Evolutionary conservation across 805 yeast genomes (phyloP), one percentile per base, ranked within the genome.

Genomic region (Kurtzmaniella cleridarum): DNA sequence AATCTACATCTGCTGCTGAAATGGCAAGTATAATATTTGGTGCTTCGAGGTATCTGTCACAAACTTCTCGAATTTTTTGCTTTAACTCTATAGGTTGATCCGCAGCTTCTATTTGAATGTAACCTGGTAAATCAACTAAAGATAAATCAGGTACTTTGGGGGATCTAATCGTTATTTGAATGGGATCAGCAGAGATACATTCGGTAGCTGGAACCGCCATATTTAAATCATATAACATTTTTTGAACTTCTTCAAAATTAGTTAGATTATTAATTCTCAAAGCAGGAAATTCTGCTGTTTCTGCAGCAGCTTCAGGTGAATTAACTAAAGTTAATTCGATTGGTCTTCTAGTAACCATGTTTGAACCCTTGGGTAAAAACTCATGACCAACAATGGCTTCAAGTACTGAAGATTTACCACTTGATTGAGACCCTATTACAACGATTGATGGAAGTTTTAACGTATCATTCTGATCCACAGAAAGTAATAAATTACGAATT

Each of bases 331-430:
- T 95, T 47, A 93, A 71, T 64, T 93, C 99, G 34, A 93, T 91
- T 1, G 99, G 99, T 51, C 98, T 76, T 59, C 98, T 78, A 0
- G 99, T 93, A 27, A 95, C 98, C 98, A 93, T 95, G 57, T 95
- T 93, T 31, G 87, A 78, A 26, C 99, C 99, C 60, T 93, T 93
- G 27, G 99, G 99, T 41, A 93, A 66, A 50, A 93, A 93, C 57
- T 93, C 97, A 50, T 86, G 95, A n/a, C 99, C 99, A 4, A 93
- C 99, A 41, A 93, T 85, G 5, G 96, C 78, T 59, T 93, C 98
- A 35, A 93, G 71, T 1, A 93, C 98, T 1, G 98, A 91, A 0
- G 97, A 88, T 60, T 93, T 93, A 33, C 99, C 99, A 32, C 96
- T 86, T 6, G 95, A 85, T 66, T 93, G 99, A 1, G 98, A 91